Evolutionary conservation across 176 grass and related monocot species (phyloP), one percentile per base, ranked within the genome.

Genomic region (Lolium perenne): DNA sequence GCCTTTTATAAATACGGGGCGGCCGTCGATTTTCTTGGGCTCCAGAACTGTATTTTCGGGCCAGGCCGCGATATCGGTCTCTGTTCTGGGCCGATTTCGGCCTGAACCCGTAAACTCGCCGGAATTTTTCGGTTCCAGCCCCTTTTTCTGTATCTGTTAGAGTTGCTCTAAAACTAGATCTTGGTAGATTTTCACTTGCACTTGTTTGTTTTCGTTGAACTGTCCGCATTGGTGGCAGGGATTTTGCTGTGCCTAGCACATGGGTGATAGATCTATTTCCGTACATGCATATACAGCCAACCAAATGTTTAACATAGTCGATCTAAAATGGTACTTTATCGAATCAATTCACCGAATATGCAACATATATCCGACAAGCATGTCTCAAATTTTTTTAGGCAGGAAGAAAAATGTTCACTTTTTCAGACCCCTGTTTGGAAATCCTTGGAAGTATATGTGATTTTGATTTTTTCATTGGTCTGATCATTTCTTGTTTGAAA

Each of bases 401-500:
- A 46, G 32, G 21, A 83, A 77, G 14, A 32, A 62, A 53, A 78
- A 71, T 40, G n/a, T 9, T 47, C 77, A 61, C 16, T 85, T 35
- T 22, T 70, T 53, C 7, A 35, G 79, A 6, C 4, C 22, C 22
- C 64, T 65, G 51, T 82, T 74, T 22, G 20, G 23, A 58, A 85
- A 68, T 68, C 74, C 18, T 58, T 46, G 59, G 59, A 81, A 53
- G 18, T 69, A 26, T 73, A n/a, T 79, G n/a, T 22, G 12, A 50
- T 57, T 81, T 67, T 70, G 18, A 57, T 62, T 67, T 87, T 78
- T 47, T 18, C 47, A 15, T 41, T 72, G 49, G 21, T 71, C n/a
- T 41, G 32, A 85, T 18, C 17, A 55, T 77, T 76, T 86, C 32
- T 35, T 54, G 0, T 71, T 76, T 91, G 75, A 66, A 85, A 88